Percentiles rank a stretch among this genome's conserved stretches.
phyloP scores from a whole-genome alignment of 371 early-diverging fungal species.

The Lichtheimia corymbifera region DNA sequence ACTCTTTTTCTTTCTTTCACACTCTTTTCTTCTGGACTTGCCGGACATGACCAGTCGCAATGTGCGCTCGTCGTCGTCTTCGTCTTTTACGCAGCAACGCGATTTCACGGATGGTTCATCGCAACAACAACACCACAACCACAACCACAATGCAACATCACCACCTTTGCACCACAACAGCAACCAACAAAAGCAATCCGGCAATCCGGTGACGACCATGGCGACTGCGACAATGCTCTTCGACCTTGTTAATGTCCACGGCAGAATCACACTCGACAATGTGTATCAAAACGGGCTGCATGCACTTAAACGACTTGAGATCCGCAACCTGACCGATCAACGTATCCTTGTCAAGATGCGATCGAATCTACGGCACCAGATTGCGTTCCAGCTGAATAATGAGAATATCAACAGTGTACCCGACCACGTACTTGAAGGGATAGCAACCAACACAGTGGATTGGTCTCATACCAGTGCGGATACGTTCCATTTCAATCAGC shows the following conservation, averaged over 20 bases:
- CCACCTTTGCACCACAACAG: background rate
- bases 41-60: constrained; percentile 22
- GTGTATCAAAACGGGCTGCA: constrained; percentile 86
- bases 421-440: constrained; percentile 15
- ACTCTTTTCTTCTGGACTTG: constrained; percentile 8
- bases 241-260: constrained; percentile 57
- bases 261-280: constrained; percentile 65
- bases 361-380: constrained; percentile 79
- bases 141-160: background rate
- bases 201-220: too few relatives aligned
- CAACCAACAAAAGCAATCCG: constrained; percentile 5
- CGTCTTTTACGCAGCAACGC: constrained; percentile 9
- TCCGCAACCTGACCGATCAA: constrained; percentile 67
- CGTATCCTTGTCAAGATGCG: constrained; percentile 74
- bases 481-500: constrained; percentile 76
- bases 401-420: constrained; percentile 67
- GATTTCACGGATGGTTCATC: background rate
- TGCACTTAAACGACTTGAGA: constrained; percentile 71
- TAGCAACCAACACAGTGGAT: constrained; percentile 66
- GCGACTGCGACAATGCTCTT: constrained; percentile 32
- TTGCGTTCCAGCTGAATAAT: constrained; percentile 86
- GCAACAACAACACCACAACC: background rate
- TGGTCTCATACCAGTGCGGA: constrained; percentile 48
- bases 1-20: background rate
- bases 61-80: constrained; percentile 16